A percentile compares a stretch with the other conserved stretches of the same genome.
Evolutionary conservation across 139 green algal species (phyloP).

Genomic region (Astrephomene gubernaculifera): DNA sequence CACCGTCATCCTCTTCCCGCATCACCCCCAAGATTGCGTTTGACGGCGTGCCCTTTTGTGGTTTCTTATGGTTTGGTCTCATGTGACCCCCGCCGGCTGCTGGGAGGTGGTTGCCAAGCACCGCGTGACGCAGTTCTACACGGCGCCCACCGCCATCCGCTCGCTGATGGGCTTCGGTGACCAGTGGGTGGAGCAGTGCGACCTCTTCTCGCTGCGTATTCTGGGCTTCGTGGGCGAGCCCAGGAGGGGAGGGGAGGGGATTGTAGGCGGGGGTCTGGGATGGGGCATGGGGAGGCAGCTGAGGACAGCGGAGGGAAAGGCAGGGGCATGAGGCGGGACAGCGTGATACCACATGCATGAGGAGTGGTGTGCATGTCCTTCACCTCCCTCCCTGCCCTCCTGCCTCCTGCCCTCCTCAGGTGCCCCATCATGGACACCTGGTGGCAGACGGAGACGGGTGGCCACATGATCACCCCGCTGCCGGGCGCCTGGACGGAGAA

Average conservation of each 20-base stretch:
- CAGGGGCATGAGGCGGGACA: not conserved
- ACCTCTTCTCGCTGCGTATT: constrained; percentile 77
- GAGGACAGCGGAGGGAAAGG: not conserved
- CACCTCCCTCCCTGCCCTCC: not conserved
- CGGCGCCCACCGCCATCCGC: constrained; percentile 94
- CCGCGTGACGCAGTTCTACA: constrained; percentile 94
- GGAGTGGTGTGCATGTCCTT: not conserved
- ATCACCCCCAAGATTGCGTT: constrained; percentile 82
- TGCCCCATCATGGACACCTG: constrained; percentile 97
- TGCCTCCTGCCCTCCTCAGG: constrained; percentile 33
- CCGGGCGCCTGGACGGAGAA: constrained; percentile 84
- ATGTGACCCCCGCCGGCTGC: constrained; percentile 87
- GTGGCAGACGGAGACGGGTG: constrained; percentile 98
- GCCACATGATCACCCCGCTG: constrained; percentile 93
- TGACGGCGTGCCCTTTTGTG: constrained; percentile 94
- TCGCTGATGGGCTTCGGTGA: constrained; percentile 88
- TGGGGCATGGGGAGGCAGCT: not conserved
- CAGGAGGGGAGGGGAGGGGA: constrained; percentile 72
- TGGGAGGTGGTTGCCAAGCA: constrained; percentile 96
- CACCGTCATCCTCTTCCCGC: not conserved
- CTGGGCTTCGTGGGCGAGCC: constrained; percentile 97
- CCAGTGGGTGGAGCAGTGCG: constrained; percentile 67
- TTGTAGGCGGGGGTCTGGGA: not conserved
- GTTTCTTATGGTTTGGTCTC: too few relatives aligned
- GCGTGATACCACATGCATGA: not conserved